These are phyloP conservation scores for Pueraria montana DNA, from an alignment of 306 rosid species.

Conservation along the genomic window DNA sequence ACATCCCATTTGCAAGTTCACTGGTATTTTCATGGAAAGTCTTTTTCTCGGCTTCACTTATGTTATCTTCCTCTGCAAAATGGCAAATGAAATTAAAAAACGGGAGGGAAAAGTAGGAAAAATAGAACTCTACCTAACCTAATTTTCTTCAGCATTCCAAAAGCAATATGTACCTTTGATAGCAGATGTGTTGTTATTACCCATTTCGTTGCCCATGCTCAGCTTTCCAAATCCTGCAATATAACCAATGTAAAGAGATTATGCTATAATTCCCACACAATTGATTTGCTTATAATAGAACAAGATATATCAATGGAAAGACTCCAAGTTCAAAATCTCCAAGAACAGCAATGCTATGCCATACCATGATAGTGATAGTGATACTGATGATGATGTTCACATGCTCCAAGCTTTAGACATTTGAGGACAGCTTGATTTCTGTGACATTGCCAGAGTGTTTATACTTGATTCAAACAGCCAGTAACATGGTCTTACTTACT, in stretches of 20 bases:
- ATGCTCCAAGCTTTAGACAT: constrained; percentile 55
- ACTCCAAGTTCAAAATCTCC: constrained; percentile 33
- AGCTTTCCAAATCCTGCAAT: constrained; percentile 66
- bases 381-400: constrained; percentile 66
- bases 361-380: constrained; percentile 71
- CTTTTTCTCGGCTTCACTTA: constrained; percentile 44
- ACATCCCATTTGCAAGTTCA: constrained; percentile 45
- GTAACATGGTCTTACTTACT: constrained; percentile 55
- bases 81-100: neutral
- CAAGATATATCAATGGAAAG: constrained; percentile 40
- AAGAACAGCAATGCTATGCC: constrained; percentile 41
- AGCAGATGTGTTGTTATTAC: constrained; percentile 70
- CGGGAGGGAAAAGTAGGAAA: neutral
- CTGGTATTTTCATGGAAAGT: constrained; percentile 23
- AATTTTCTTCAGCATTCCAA: neutral
- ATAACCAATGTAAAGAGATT: constrained; percentile 49
- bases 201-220: constrained; percentile 95
- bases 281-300: constrained; percentile 38
- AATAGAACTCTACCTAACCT: constrained; percentile 6
- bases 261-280: constrained; percentile 37
- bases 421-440: constrained; percentile 54
- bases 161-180: constrained; percentile 66
- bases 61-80: constrained; percentile 71
- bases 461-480: constrained; percentile 50
- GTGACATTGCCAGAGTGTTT: constrained; percentile 66